Evolutionary conservation across 2,329 filamentous ascomycete genomes (phyloP).

Genomic region (Aspergillus aculeatinus): DNA sequence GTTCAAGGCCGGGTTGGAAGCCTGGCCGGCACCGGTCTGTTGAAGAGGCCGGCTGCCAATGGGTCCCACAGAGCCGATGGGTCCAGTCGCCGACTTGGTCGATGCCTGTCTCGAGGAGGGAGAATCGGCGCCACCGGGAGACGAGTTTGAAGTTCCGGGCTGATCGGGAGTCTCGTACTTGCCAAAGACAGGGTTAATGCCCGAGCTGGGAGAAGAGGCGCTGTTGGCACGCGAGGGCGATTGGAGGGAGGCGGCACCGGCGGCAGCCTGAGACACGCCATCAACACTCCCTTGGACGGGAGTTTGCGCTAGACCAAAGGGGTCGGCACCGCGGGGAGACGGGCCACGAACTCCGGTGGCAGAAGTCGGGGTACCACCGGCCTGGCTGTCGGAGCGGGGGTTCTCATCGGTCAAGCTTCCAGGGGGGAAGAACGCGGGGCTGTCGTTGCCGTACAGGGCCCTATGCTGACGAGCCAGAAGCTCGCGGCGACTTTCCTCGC

Average conservation of each 20-base stretch:
- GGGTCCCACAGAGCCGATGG: slow-evolving; percentile 71
- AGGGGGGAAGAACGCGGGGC: slow-evolving; percentile 64
- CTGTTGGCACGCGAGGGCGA: slow-evolving; percentile 74
- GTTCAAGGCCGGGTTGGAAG: slow-evolving; percentile 60
- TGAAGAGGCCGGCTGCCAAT: slow-evolving; percentile 84
- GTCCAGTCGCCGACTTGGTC: slow-evolving; percentile 51
- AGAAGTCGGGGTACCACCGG: slow-evolving; percentile 59
- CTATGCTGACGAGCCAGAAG: slow-evolving; percentile 94
- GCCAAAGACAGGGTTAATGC: slow-evolving; percentile 50
- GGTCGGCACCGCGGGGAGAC: slow-evolving; percentile 79
- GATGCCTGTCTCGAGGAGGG: slow-evolving; percentile 68
- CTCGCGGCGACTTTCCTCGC: slow-evolving; percentile 92
- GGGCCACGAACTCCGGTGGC: slow-evolving; percentile 65
- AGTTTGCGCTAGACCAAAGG: slow-evolving; percentile 55
- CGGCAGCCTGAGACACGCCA: slow-evolving; percentile 48
- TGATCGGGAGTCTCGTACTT: slow-evolving; percentile 63
- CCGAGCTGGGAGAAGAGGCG: slow-evolving; percentile 69
- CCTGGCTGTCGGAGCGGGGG: slow-evolving; percentile 65
- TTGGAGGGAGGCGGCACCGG: slow-evolving; percentile 44
- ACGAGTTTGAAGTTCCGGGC: slow-evolving; percentile 78
- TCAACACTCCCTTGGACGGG: slow-evolving; percentile 52
- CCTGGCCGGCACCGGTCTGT: slow-evolving; percentile 48
- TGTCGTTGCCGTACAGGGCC: slow-evolving; percentile 81
- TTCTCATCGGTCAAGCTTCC: slow-evolving; percentile 68
- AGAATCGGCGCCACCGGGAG: slow-evolving; percentile 70